Base-by-base conservation (phyloP, 257 asterid genomes). In the Solanum sparsipilum region DNA sequence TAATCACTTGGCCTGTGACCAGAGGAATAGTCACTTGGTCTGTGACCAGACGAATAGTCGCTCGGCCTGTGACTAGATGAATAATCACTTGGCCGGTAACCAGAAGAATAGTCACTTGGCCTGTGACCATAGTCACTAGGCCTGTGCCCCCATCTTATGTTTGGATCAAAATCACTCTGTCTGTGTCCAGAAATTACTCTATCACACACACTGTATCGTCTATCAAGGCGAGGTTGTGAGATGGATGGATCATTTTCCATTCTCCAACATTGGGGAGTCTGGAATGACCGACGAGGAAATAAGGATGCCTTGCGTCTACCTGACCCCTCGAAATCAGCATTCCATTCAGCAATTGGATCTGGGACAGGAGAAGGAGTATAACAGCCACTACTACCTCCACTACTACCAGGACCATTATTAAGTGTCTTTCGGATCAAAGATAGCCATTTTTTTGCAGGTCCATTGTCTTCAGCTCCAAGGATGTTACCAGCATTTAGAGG, bases 401-500 rank as follows among this genome's bases (percentile, higher is more conserved):
- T 93, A 58, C 93, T 87, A 21, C 94, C 97, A 4, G 95, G 96
- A 83, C 93, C 90, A 72, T 92, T 91, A 91, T 95, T 95, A 63
- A 97, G 91, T 5, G 99, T 94, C 90, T 88, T 96, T 88, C 94
- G 92, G 74, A 97, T 95, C 38, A 96, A 92, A 86, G 95, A 84
- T 39, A 95, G 93, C 99, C 99, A 97, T 63, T 94, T 95, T 83
- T 95, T 96, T 35, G 99, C 98, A 35, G 99, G 99, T 31, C 99
- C 99, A 36, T 97, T 97, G 91, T 97, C 99, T 89, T 97, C 99
- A 56, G 99, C 98, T 15, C 95, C 99, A 46, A 97, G 93, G 85
- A 97, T 97, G 84, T 97, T 97, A 75, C 99, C 96, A 86, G 99
- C 99, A 90, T 96, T 97, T 82, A 97, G 86, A 74, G 99, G 99